Conservation (phyloP, 148 eudicot species). For the Diospyros lotus region DNA sequence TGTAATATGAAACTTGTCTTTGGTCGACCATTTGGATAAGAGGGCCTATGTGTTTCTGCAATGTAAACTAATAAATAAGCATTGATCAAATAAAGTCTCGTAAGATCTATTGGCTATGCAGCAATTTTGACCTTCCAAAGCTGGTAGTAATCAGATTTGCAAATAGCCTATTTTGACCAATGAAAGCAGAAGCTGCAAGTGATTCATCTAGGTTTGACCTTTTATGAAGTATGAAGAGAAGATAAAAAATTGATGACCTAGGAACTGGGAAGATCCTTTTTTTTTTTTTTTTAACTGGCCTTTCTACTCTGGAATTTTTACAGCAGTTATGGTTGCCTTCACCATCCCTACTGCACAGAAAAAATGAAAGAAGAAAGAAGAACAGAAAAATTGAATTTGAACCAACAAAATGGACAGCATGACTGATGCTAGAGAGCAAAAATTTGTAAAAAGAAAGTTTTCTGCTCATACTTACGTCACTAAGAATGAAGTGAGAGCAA, state of each 20-base stretch:
- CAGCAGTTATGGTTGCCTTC: no score
- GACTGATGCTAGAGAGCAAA: no score
- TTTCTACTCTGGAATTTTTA: background rate
- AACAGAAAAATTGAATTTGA: no score
- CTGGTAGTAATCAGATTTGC: background rate
- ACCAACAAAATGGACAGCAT: no score
- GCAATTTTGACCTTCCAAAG: background rate
- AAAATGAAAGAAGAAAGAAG: no score
- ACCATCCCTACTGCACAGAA: no score
- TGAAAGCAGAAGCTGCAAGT: background rate
- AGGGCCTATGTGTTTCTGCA: background rate
- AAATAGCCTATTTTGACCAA: no score
- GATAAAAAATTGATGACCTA: no score
- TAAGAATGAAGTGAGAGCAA: no score
- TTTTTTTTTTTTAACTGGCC: no score
- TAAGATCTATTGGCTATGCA: background rate
- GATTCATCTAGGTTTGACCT: background rate
- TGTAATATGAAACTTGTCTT: background rate
- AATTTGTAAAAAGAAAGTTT: no score
- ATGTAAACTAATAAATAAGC: background rate
- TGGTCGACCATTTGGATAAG: background rate
- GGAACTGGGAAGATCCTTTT: background rate
- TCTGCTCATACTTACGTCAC: no score
- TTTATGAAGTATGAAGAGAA: background rate
- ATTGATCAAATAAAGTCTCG: background rate